Evolutionary conservation across 176 grass and related monocot species (phyloP).

Genomic region (Oryza glumipatula): DNA sequence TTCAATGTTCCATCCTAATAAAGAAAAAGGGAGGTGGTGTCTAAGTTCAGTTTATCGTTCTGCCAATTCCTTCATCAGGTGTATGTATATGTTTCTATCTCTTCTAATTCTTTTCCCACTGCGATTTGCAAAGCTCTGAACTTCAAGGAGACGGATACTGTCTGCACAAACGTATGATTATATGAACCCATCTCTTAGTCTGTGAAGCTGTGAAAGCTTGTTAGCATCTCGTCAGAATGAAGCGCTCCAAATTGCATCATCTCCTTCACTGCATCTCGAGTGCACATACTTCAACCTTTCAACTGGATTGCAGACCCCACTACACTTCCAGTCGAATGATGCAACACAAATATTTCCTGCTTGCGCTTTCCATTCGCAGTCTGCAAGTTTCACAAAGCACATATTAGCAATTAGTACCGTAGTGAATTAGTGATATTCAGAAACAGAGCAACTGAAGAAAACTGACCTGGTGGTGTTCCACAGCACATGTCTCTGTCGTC

Average conservation of each 20-base stretch:
- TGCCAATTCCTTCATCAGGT: conserved; percentile 21
- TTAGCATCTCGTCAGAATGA: conserved; percentile 58
- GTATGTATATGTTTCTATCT: background rate
- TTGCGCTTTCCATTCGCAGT: conserved; percentile 90
- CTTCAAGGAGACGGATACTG: conserved; percentile 27
- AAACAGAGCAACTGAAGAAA: conserved; percentile 26
- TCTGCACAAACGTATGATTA: conserved; percentile 1
- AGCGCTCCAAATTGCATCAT: conserved; percentile 75
- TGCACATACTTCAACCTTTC: conserved; percentile 86
- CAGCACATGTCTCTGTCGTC: conserved; percentile 91
- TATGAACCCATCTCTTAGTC: background rate
- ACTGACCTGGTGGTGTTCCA: conserved; percentile 76
- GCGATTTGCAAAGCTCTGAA: conserved; percentile 11
- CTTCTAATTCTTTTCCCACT: background rate
- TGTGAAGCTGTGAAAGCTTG: background rate
- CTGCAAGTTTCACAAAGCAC: conserved; percentile 43
- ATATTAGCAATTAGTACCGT: background rate
- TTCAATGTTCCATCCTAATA: conserved; percentile 9
- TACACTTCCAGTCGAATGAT: conserved; percentile 94
- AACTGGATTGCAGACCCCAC: conserved; percentile 89
- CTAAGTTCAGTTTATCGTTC: background rate
- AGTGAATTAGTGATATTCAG: background rate
- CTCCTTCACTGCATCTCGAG: conserved; percentile 75
- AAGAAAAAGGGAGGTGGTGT: background rate
- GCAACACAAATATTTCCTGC: conserved; percentile 79